A percentile compares a stretch with the other conserved stretches of the same genome.
Evolutionary conservation across 2,329 filamentous ascomycete species (phyloP).

Genomic region (Botrytis fragariae): DNA sequence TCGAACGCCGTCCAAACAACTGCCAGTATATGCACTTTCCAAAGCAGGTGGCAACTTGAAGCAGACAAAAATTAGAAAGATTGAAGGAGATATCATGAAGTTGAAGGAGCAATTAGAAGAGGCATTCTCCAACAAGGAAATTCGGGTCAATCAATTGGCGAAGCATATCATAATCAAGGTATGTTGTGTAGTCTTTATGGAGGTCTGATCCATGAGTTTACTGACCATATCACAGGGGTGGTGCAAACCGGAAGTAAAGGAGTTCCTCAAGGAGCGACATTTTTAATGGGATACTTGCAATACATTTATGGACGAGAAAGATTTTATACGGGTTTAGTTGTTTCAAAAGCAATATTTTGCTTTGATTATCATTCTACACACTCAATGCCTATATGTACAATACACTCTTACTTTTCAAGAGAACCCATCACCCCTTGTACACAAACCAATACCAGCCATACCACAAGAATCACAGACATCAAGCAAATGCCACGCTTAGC

Average conservation of each 20-base stretch:
- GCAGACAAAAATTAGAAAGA: conserved; percentile 73
- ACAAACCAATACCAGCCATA: conserved; percentile 25
- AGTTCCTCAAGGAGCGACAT: conserved; percentile 45
- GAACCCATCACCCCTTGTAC: conserved; percentile 31
- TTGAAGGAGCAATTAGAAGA: conserved; percentile 62
- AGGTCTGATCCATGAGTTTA: background rate
- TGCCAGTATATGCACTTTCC: conserved; percentile 72
- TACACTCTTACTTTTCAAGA: conserved; percentile 25
- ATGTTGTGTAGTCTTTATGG: conserved; percentile 22
- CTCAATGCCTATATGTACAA: conserved; percentile 34
- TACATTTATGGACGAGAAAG: background rate
- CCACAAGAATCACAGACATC: conserved; percentile 25
- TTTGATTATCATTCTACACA: conserved; percentile 24
- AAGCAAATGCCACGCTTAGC: conserved; percentile 28
- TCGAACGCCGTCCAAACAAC: conserved; percentile 66
- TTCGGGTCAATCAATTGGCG: conserved; percentile 55
- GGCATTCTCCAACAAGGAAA: conserved; percentile 51
- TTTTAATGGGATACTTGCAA: conserved; percentile 31
- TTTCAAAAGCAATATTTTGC: conserved; percentile 26
- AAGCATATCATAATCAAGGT: conserved; percentile 75
- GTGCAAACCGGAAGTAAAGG: conserved; percentile 47
- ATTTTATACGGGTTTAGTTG: conserved; percentile 5
- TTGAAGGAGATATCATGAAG: conserved; percentile 67
- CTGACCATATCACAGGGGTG: conserved; percentile 43
- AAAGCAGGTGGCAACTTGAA: conserved; percentile 75